Conservation (phyloP, 805 yeast genomes). For the Blastobotrys chiropterorum region DNA sequence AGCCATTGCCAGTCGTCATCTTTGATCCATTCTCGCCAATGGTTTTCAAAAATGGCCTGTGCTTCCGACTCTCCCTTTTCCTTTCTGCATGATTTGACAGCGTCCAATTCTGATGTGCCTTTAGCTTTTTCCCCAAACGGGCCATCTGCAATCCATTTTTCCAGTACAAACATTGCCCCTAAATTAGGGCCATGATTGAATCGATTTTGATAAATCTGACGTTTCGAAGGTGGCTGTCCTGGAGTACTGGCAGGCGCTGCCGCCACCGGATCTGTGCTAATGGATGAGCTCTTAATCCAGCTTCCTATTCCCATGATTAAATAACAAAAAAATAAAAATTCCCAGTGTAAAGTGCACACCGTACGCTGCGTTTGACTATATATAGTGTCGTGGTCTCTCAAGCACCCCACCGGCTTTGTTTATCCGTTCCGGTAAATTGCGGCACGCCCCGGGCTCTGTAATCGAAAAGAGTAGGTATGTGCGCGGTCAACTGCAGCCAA, state of each 20-base stretch:
- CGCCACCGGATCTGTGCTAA: constrained; percentile 14
- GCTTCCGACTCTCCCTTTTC: constrained; percentile 51
- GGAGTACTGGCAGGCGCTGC: constrained; percentile 26
- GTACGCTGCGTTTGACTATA: neutral
- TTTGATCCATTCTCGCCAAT: constrained; percentile 57
- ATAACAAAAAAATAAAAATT: too few relatives aligned
- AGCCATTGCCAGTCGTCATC: constrained; percentile 82
- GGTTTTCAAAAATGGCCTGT: constrained; percentile 44
- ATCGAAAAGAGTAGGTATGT: neutral
- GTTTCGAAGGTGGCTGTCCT: constrained; percentile 30
- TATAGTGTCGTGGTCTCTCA: too few relatives aligned
- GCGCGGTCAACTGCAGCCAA: too few relatives aligned
- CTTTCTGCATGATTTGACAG: constrained; percentile 46
- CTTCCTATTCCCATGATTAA: constrained; percentile 25
- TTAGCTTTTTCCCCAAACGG: constrained; percentile 50
- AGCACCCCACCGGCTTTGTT: neutral
- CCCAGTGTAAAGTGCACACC: too few relatives aligned
- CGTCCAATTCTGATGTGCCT: constrained; percentile 64
- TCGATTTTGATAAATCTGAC: constrained; percentile 29
- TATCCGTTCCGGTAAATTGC: neutral
- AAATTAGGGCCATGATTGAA: constrained; percentile 77
- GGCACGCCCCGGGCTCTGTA: neutral
- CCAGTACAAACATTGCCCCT: constrained; percentile 75
- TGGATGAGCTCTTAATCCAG: constrained; percentile 14
- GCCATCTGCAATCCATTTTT: constrained; percentile 49